Percentiles rank a stretch among this genome's conserved stretches.
Conservation (phyloP, 306 rosid species). For the Gastrolobium villosum region DNA sequence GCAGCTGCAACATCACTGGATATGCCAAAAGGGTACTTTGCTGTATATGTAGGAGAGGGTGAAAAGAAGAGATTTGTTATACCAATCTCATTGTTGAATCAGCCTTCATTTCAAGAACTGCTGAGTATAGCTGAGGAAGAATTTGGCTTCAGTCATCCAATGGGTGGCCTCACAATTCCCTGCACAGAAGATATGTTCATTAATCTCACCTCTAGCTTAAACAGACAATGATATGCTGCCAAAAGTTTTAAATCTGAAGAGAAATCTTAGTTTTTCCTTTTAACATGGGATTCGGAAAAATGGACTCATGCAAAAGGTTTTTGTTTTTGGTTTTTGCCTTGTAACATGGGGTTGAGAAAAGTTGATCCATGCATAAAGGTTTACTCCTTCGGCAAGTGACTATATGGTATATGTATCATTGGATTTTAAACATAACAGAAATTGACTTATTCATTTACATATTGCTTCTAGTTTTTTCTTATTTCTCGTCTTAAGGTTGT, state of each 20-base stretch:
- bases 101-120: constrained; percentile 50
- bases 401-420: background rate
- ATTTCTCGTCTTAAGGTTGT: background rate
- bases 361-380: constrained; percentile 38
- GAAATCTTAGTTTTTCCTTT: background rate
- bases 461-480: background rate
- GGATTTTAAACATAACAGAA: background rate
- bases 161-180: constrained; percentile 63
- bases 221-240: background rate
- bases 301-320: constrained; percentile 47
- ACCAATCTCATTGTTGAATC: constrained; percentile 50
- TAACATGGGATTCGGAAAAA: constrained; percentile 11
- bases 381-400: constrained; percentile 1
- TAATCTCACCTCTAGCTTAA: constrained; percentile 48
- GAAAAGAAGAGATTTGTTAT: constrained; percentile 51
- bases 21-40: constrained; percentile 66
- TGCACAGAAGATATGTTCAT: constrained; percentile 58
- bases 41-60: constrained; percentile 63
- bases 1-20: constrained; percentile 32
- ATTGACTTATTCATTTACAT: constrained; percentile 7
- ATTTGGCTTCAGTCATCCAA: constrained; percentile 59
- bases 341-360: constrained; percentile 15
- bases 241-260: background rate
- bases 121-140: constrained; percentile 47
- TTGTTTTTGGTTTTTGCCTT: constrained; percentile 15